Percentiles rank a stretch among this genome's conserved stretches.
phyloP scores from a whole-genome alignment of 2,329 filamentous ascomycete genomes.

The Colletotrichum sp. region DNA sequence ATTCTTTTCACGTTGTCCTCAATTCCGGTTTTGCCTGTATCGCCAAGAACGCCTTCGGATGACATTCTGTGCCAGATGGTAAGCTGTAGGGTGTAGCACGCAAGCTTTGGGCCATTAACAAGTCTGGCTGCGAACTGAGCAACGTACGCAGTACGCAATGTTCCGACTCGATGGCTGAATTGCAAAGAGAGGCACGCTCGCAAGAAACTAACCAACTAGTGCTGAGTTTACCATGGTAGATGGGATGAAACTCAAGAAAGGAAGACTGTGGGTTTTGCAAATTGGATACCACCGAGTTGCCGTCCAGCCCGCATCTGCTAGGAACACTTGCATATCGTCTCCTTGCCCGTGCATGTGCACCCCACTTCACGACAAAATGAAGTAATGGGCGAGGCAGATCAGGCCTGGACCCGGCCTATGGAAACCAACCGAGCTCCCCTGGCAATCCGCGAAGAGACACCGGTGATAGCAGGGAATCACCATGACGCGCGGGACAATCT shows the following conservation, averaged over 20 bases:
- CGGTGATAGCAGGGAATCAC: background rate
- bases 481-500: slow-evolving; percentile 6
- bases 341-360: slow-evolving; percentile 11
- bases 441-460: background rate
- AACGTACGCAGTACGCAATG: too few relatives aligned
- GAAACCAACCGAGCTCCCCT: background rate
- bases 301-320: slow-evolving; percentile 7
- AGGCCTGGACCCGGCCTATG: slow-evolving; percentile 8
- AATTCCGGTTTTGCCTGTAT: background rate
- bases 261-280: background rate
- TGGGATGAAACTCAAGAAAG: slow-evolving; percentile 3
- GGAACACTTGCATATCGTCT: slow-evolving; percentile 15
- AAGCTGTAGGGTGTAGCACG: background rate
- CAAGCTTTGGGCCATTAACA: background rate
- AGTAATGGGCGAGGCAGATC: background rate
- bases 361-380: slow-evolving; percentile 13
- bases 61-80: background rate
- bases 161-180: background rate
- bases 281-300: background rate
- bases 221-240: slow-evolving; percentile 1
- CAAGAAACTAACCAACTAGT: background rate
- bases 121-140: background rate
- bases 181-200: background rate
- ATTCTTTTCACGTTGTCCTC: background rate
- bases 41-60: background rate